Conservation (phyloP, 306 rosid species). For the Citrullus amarus region DNA sequence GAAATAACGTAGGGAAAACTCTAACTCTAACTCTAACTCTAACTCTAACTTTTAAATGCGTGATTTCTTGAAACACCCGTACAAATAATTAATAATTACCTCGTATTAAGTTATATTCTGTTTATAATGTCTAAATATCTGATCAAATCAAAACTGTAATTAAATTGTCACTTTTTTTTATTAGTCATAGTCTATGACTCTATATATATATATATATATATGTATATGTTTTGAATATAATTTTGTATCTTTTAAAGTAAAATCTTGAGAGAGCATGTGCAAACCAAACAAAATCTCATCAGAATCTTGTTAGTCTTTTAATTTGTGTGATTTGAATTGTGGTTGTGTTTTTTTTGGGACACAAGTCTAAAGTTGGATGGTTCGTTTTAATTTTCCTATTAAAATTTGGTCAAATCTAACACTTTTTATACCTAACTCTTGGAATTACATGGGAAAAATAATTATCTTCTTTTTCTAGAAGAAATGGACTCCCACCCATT, state of each 20-base stretch:
- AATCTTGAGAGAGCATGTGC: neutral
- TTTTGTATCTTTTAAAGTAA: neutral
- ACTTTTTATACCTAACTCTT: constrained; percentile 7
- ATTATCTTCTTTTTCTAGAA: neutral
- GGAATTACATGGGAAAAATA: neutral
- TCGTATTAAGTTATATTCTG: neutral
- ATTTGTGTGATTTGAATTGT: neutral
- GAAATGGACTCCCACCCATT: constrained; percentile 1
- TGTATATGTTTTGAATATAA: too few species aligned
- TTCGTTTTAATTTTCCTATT: neutral
- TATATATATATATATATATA: too few species aligned
- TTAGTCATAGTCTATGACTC: too few species aligned
- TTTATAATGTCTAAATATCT: neutral
- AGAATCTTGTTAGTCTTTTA: neutral
- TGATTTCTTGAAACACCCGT: neutral
- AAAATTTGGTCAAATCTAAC: neutral
- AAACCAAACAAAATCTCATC: neutral
- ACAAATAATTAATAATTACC: neutral
- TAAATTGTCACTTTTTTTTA: neutral
- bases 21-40: neutral
- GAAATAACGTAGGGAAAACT: neutral
- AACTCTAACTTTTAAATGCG: neutral
- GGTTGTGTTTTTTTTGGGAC: neutral
- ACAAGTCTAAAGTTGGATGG: neutral
- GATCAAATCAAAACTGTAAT: neutral